Base-by-base conservation (phyloP, 2,329 filamentous ascomycete species). In the Berkeleyomyces rouxiae region DNA sequence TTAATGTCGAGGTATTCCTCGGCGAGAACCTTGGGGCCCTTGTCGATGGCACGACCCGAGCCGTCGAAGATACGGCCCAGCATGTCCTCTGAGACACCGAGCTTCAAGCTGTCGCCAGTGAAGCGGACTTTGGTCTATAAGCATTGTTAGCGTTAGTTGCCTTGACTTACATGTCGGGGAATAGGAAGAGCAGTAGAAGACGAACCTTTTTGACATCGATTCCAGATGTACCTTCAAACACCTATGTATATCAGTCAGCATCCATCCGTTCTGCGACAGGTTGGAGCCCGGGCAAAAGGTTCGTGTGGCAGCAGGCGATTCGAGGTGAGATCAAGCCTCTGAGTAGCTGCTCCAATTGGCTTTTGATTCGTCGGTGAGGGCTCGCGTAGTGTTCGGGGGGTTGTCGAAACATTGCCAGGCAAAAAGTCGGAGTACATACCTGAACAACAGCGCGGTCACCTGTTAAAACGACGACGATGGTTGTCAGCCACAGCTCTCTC, bases 1-100 rank as follows among this genome's bases (percentile, higher is more conserved):
- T 99, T 99, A 78, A 99, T 99, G 74, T 99, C 95, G 69, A 99
- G 81, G 75, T 95, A 99, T 70, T 99, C 93, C 76, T 99, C 93
- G 61, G 93, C 91, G 67, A 99, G 79, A 70, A 99, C 93, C 79
- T 96, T 97, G 66, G 93, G 93, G 62, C 95, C 93, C 79, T 97
- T 99, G 78, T 99, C 93, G 74, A 99, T 99, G 69, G 95, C 88
- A 75, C 92, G 87, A 72, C 93, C 93, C 65, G 93, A 97, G 71
- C 93, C 93, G 78, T 99, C 91, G 73, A 99, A 99, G 75, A 97
- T 90, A 79, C 95, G 92, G 68, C 93, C 93, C 76, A 99, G 78
- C 93, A 99, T 99, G 79, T 99, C 93, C 78, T 99, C 95, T 61
- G 93, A 97, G 65, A 99, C 93, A 75, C 93, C 93, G 61, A 99